A percentile compares a stretch with the other conserved stretches of the same genome.
Conservation (phyloP, 2,329 filamentous ascomycete species). For the Pseudofabraea citricarpa region DNA sequence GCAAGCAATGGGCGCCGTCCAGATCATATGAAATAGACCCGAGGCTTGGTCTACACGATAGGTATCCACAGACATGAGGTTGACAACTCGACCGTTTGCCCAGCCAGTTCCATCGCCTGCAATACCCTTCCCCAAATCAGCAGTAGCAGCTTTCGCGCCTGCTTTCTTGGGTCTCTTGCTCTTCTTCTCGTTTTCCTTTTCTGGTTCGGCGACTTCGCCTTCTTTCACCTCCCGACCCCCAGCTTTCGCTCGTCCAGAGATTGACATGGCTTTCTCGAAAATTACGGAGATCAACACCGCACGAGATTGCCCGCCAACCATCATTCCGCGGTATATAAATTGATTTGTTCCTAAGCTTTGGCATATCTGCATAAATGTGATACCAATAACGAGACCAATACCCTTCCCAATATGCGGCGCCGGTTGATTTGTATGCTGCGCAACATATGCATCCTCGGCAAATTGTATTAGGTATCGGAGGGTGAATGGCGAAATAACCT, state of each 20-base stretch:
- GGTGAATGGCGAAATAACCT: constrained; percentile 77
- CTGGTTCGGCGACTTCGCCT: constrained; percentile 32
- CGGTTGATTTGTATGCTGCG: constrained; percentile 41
- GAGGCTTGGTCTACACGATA: constrained; percentile 84
- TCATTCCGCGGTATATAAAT: constrained; percentile 86
- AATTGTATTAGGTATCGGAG: constrained; percentile 82
- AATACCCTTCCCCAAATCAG: constrained; percentile 38
- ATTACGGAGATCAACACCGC: constrained; percentile 77
- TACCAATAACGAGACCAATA: constrained; percentile 74
- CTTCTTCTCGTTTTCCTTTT: constrained; percentile 36
- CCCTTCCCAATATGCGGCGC: constrained; percentile 66
- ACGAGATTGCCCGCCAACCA: constrained; percentile 75
- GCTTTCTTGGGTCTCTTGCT: constrained; percentile 30
- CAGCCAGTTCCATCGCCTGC: constrained; percentile 71
- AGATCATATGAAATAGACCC: constrained; percentile 81
- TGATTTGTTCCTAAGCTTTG: constrained; percentile 79
- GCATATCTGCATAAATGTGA: constrained; percentile 75
- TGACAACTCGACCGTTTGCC: constrained; percentile 85
- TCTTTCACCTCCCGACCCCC: constrained; percentile 52
- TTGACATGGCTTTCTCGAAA: constrained; percentile 82
- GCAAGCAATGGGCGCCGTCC: constrained; percentile 75
- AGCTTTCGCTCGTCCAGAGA: constrained; percentile 80
- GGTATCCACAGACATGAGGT: constrained; percentile 89
- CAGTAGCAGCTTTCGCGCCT: constrained; percentile 29
- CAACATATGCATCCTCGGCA: constrained; percentile 69